These are phyloP conservation scores for Aspergillus fumigatiaffinis DNA, from an alignment of 2,329 filamentous ascomycete genomes.

Conservation along the genomic window DNA sequence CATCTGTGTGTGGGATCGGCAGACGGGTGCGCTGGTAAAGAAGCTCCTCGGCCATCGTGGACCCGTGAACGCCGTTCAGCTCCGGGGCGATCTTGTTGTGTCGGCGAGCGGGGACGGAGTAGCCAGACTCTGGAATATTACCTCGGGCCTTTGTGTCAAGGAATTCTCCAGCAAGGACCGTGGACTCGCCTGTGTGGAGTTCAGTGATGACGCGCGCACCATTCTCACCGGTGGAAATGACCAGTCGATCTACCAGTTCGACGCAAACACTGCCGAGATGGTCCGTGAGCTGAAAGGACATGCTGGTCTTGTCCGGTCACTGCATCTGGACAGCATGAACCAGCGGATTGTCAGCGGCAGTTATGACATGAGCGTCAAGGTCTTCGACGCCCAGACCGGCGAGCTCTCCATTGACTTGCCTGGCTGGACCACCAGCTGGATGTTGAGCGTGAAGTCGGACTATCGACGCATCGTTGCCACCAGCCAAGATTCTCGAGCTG, in stretches of 20 bases:
- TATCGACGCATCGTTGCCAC: slow-evolving; percentile 93
- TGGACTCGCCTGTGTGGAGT: slow-evolving; percentile 91
- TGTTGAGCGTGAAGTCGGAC: slow-evolving; percentile 91
- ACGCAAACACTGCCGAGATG: slow-evolving; percentile 83
- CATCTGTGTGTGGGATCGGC: slow-evolving; percentile 91
- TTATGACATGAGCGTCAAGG: slow-evolving; percentile 94
- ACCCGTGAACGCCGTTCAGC: slow-evolving; percentile 93
- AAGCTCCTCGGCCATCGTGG: slow-evolving; percentile 81
- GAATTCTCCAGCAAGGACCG: slow-evolving; percentile 89
- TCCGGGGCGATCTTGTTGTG: slow-evolving; percentile 87
- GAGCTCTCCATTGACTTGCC: slow-evolving; percentile 77
- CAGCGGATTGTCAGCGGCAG: slow-evolving; percentile 84
- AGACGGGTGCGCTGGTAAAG: slow-evolving; percentile 69
- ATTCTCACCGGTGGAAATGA: slow-evolving; percentile 95
- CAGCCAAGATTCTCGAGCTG: slow-evolving; percentile 85
- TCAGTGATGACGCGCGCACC: slow-evolving; percentile 89
- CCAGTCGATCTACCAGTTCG: slow-evolving; percentile 92
- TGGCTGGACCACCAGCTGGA: slow-evolving; percentile 96
- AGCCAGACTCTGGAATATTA: slow-evolving; percentile 93
- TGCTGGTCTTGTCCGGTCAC: slow-evolving; percentile 76
- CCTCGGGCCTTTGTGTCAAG: slow-evolving; percentile 80
- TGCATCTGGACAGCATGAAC: slow-evolving; percentile 86
- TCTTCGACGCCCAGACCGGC: slow-evolving; percentile 82
- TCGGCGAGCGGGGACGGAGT: slow-evolving; percentile 91
- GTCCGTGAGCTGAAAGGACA: slow-evolving; percentile 79